These are phyloP conservation scores for Begonia masoniana DNA, from an alignment of 306 rosid species.

Conservation along the genomic window DNA sequence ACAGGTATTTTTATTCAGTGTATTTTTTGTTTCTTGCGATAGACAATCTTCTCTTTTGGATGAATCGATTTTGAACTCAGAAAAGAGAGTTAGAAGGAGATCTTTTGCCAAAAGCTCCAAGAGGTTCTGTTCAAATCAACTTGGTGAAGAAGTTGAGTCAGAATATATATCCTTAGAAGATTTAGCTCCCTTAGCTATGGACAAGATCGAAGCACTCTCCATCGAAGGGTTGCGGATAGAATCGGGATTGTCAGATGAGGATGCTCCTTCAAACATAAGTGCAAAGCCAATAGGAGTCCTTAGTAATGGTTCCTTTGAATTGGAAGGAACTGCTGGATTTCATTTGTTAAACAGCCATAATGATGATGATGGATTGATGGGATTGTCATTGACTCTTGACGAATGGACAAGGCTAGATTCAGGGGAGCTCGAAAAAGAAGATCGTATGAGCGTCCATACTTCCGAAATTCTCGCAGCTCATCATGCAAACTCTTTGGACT, in stretches of 20 bases:
- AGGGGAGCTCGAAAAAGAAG: constrained; percentile 69
- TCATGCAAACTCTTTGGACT: constrained; percentile 70
- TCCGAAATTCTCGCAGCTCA: constrained; percentile 76
- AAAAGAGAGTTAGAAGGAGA: constrained; percentile 17
- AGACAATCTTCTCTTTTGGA: constrained; percentile 41
- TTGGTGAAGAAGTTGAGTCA: constrained; percentile 24
- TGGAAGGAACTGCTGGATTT: constrained; percentile 81
- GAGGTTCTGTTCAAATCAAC: constrained; percentile 21
- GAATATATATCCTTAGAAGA: constrained; percentile 73
- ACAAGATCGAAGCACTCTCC: constrained; percentile 82
- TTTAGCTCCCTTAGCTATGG: constrained; percentile 87
- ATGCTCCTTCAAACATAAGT: constrained; percentile 68
- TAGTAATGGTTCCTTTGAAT: constrained; percentile 37
- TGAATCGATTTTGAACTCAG: constrained; percentile 25
- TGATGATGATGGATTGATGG: constrained; percentile 67
- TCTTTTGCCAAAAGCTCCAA: constrained; percentile 23
- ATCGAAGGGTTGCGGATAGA: constrained; percentile 88
- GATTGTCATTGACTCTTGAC: constrained; percentile 68
- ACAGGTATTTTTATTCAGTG: constrained; percentile 8
- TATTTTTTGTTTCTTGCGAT: constrained; percentile 14
- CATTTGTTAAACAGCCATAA: constrained; percentile 41
- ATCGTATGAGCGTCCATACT: constrained; percentile 64
- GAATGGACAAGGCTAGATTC: constrained; percentile 95
- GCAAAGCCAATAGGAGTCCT: constrained; percentile 38
- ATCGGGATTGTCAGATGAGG: constrained; percentile 68